Conservation (phyloP, 2,329 filamentous ascomycete species). For the Polychaeton citri region DNA sequence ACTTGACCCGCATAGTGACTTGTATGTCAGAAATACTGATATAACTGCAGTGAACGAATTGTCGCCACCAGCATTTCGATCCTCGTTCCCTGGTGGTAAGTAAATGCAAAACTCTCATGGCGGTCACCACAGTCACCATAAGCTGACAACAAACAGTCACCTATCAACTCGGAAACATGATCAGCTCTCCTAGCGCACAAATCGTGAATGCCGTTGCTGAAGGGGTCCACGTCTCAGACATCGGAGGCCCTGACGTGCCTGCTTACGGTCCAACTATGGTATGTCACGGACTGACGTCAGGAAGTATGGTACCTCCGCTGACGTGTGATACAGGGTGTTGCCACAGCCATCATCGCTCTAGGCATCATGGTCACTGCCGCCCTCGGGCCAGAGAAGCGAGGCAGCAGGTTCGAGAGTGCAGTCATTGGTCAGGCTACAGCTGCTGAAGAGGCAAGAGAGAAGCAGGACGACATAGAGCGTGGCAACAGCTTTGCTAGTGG, state of each 20-base stretch:
- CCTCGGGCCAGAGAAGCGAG: slow-evolving; percentile 61
- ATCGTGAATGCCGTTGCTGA: slow-evolving; percentile 67
- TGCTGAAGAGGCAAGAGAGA: not conserved
- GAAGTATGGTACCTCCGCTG: too few species aligned
- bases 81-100: slow-evolving; percentile 48
- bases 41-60: slow-evolving; percentile 46
- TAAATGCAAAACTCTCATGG: not conserved
- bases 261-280: slow-evolving; percentile 62
- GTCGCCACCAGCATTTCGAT: slow-evolving; percentile 55
- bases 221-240: slow-evolving; percentile 40
- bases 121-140: not conserved
- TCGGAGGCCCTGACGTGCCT: slow-evolving; percentile 44
- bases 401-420: slow-evolving; percentile 54
- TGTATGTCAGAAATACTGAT: not conserved
- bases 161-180: slow-evolving; percentile 65
- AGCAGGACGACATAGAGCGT: slow-evolving; percentile 1
- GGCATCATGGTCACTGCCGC: slow-evolving; percentile 57
- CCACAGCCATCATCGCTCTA: slow-evolving; percentile 60
- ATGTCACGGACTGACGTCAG: too few species aligned
- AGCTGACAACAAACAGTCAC: slow-evolving; percentile 28
- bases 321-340: slow-evolving; percentile 41
- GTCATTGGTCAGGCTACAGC: slow-evolving; percentile 11
- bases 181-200: slow-evolving; percentile 58
- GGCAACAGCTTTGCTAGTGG: slow-evolving; percentile 1
- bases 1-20: not conserved